Conservation (phyloP, 1,284 basidiomycete species). For the Cystobasidium pallidum region DNA sequence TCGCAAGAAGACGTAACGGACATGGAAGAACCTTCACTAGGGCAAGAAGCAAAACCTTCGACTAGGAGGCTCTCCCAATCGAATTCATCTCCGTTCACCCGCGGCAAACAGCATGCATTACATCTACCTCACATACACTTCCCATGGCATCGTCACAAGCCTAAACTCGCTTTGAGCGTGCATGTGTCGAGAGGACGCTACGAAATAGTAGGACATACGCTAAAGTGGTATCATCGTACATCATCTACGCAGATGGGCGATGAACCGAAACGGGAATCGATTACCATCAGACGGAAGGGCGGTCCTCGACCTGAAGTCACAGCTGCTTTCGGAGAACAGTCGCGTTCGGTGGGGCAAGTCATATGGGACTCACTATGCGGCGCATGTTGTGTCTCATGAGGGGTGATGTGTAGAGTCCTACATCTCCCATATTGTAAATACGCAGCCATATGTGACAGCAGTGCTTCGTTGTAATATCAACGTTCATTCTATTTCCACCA, state of each 20-base stretch:
- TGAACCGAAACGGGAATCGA: conserved; percentile 14
- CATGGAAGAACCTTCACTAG: conserved; percentile 10
- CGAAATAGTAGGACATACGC: conserved; percentile 67
- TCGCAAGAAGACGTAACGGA: conserved; percentile 21
- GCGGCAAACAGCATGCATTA: conserved; percentile 39
- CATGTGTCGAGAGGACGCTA: conserved; percentile 70
- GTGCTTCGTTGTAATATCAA: conserved; percentile 4
- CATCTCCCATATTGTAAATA: not conserved
- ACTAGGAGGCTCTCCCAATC: not conserved
- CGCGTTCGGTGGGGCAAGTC: not conserved
- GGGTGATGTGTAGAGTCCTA: not conserved
- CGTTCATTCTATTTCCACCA: not conserved
- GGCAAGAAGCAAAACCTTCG: not conserved
- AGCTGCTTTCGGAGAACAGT: conserved; percentile 11
- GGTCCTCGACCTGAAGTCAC: conserved; percentile 34
- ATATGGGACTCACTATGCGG: conserved; percentile 10
- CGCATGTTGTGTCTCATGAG: conserved; percentile 5
- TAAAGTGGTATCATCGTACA: conserved; percentile 83
- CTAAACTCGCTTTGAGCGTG: conserved; percentile 59
- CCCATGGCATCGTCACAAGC: conserved; percentile 45
- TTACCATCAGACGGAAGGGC: conserved; percentile 29
- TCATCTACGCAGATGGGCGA: not conserved
- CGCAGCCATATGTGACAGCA: not conserved
- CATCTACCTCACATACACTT: conserved; percentile 35
- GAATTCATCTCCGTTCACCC: not conserved